Evolutionary conservation across 495 filamentous ascomycete species (phyloP).

Genomic region (Penicillium atrosanguineum): DNA sequence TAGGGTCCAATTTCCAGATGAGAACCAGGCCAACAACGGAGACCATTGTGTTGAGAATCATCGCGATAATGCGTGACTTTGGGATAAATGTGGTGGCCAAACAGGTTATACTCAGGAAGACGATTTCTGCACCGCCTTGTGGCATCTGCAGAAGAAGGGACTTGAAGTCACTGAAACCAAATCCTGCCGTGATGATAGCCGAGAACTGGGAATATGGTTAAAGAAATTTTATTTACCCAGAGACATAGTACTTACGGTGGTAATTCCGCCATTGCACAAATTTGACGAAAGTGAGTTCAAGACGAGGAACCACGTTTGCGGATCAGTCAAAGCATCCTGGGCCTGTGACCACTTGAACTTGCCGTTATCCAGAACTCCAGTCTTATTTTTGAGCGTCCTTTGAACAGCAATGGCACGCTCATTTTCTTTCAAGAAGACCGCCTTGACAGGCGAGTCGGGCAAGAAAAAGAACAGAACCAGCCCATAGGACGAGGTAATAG

Average conservation of each 20-base stretch:
- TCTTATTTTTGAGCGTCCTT: conserved; percentile 50
- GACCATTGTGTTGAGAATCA: conserved; percentile 31
- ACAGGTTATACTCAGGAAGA: conserved; percentile 35
- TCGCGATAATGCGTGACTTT: conserved; percentile 30
- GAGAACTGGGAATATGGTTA: conserved; percentile 31
- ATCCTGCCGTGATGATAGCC: conserved; percentile 38
- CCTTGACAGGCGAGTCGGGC: conserved; percentile 53
- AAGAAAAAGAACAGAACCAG: conserved; percentile 48
- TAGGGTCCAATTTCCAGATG: conserved; percentile 55
- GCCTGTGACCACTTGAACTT: conserved; percentile 40
- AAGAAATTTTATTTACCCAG: neutral
- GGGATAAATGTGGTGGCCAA: conserved; percentile 27
- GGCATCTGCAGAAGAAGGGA: conserved; percentile 41
- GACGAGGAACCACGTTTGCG: conserved; percentile 32
- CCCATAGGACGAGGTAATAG: conserved; percentile 53
- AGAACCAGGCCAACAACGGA: conserved; percentile 57
- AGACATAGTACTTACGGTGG: conserved; percentile 13
- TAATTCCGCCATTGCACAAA: conserved; percentile 30
- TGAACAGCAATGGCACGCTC: conserved; percentile 44
- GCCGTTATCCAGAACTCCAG: conserved; percentile 43
- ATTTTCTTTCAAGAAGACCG: conserved; percentile 50
- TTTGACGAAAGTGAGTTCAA: conserved; percentile 29
- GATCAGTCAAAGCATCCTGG: conserved; percentile 28
- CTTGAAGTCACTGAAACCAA: conserved; percentile 37
- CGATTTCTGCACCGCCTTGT: conserved; percentile 36